These are phyloP conservation scores for Phytomonas sp. DNA, from an alignment of 208 protist species.

Conservation along the genomic window DNA sequence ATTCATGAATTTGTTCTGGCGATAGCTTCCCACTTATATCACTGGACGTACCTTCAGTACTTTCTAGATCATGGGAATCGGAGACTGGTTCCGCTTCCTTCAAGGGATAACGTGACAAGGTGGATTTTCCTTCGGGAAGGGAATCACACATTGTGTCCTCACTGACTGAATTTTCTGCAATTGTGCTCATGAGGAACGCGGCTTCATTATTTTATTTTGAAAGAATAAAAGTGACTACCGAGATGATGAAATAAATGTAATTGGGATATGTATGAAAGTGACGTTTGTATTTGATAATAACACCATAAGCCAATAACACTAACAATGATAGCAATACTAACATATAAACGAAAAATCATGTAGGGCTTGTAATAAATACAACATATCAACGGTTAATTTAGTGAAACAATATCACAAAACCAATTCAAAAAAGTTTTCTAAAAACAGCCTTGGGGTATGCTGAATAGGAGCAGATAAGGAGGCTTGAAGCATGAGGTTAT, in stretches of 20 bases:
- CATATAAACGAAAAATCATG: neutral
- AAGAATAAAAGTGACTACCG: neutral
- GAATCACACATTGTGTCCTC: neutral
- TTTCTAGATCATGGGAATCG: neutral
- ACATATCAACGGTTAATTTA: neutral
- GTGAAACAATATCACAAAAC: neutral
- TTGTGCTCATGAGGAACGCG: neutral
- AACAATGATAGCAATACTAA: neutral
- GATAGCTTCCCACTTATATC: neutral
- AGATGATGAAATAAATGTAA: neutral
- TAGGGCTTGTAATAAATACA: neutral
- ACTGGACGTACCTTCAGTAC: neutral
- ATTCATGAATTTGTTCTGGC: neutral
- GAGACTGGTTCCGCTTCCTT: neutral
- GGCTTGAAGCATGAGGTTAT: neutral
- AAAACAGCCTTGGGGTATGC: neutral
- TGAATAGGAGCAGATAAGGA: neutral
- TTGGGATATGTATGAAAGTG: neutral
- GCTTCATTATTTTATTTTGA: neutral
- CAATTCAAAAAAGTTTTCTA: neutral
- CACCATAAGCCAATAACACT: too few relatives aligned
- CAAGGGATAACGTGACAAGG: neutral
- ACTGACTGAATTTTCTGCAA: neutral
- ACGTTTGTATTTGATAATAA: neutral
- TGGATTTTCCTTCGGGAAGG: neutral